phyloP scores from a whole-genome alignment of 495 filamentous ascomycete species.

The Cryomyces minteri region DNA sequence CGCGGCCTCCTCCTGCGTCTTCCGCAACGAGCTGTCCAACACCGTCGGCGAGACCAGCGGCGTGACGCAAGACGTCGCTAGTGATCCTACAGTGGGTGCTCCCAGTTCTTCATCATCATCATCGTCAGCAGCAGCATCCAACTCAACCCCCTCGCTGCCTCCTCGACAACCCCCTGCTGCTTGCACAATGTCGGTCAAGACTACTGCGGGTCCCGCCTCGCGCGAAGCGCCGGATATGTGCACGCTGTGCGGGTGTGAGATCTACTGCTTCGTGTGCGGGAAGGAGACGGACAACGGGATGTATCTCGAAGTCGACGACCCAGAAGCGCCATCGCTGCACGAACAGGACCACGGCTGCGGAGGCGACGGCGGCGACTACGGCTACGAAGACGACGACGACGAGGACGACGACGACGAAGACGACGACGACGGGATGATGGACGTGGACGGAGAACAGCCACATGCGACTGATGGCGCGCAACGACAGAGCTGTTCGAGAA shows the following conservation, averaged over 20 bases:
- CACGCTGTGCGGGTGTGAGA: constrained; percentile 31
- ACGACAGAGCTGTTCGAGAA: too few relatives aligned
- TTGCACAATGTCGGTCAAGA: neutral
- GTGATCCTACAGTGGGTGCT: constrained; percentile 88
- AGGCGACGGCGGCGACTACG: neutral
- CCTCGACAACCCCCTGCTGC: neutral
- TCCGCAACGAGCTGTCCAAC: constrained; percentile 76
- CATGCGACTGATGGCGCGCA: too few relatives aligned
- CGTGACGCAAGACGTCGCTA: constrained; percentile 88
- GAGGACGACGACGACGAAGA: neutral
- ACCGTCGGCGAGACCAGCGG: constrained; percentile 88
- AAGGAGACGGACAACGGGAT: constrained; percentile 15
- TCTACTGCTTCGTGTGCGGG: constrained; percentile 30
- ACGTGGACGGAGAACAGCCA: neutral
- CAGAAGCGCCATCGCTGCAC: neutral
- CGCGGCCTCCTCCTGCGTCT: constrained; percentile 73
- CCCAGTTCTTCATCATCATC: neutral
- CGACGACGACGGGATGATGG: neutral
- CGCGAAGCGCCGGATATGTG: constrained; percentile 21
- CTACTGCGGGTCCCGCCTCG: neutral
- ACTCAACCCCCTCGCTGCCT: neutral
- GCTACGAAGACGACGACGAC: neutral
- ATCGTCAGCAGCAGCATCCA: neutral
- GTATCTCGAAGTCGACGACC: constrained; percentile 15
- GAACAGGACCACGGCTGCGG: neutral